Conservation (phyloP, 2,329 filamentous ascomycete genomes). For the Aspergillus transmontanensis region DNA sequence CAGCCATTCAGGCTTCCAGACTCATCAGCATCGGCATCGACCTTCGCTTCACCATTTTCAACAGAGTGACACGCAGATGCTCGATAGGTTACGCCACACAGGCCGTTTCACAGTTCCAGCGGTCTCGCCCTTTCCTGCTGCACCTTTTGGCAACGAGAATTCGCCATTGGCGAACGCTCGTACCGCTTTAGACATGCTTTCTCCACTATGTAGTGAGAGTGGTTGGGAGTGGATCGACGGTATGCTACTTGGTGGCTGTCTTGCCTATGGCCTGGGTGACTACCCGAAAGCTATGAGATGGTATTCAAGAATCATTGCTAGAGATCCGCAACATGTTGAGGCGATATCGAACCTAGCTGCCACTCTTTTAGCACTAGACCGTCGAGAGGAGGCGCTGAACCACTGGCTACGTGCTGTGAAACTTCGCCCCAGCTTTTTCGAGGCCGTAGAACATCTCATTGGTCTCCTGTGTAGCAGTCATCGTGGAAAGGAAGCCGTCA, state of each 20-base stretch:
- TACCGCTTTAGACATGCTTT: slow-evolving; percentile 70
- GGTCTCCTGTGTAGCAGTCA: slow-evolving; percentile 81
- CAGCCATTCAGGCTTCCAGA: slow-evolving; percentile 14
- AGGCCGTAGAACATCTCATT: slow-evolving; percentile 92
- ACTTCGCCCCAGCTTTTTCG: slow-evolving; percentile 82
- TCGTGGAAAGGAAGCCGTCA: slow-evolving; percentile 79
- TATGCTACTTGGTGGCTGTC: slow-evolving; percentile 85
- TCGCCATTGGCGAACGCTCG: slow-evolving; percentile 61
- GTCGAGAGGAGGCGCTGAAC: slow-evolving; percentile 79
- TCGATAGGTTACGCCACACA: slow-evolving; percentile 35
- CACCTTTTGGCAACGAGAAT: slow-evolving; percentile 34
- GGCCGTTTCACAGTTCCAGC: slow-evolving; percentile 34
- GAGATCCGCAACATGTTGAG: slow-evolving; percentile 78
- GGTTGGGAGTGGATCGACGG: slow-evolving; percentile 90
- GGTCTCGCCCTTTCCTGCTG: slow-evolving; percentile 36
- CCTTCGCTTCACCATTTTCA: slow-evolving; percentile 30
- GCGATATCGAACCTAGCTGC: slow-evolving; percentile 92
- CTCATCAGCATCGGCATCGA: slow-evolving; percentile 22
- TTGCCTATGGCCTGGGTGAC: slow-evolving; percentile 85
- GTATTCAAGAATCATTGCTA: slow-evolving; percentile 58
- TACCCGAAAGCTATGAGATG: slow-evolving; percentile 67
- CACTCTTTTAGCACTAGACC: slow-evolving; percentile 79
- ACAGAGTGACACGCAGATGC: slow-evolving; percentile 30
- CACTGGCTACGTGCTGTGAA: slow-evolving; percentile 86
- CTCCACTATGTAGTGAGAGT: slow-evolving; percentile 74